Percentiles rank a stretch among this genome's conserved stretches.
Evolutionary conservation across 2,329 filamentous ascomycete genomes (phyloP).

Genomic region (Coccinonectria pachysandricola): DNA sequence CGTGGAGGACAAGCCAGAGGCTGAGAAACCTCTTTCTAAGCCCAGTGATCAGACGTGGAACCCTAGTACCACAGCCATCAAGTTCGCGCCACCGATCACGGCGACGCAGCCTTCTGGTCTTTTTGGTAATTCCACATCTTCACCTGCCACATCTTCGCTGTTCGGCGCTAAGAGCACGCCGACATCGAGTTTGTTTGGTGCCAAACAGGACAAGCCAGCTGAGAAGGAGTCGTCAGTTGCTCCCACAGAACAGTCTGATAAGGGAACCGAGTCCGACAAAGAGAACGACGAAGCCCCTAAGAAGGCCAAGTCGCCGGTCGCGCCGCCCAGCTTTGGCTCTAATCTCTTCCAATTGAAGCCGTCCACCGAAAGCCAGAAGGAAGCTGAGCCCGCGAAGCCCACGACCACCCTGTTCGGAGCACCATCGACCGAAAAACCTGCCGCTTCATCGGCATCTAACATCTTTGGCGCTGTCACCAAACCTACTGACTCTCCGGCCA

Average conservation of each 20-base stretch:
- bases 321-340: conserved; percentile 20
- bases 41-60: conserved; percentile 31
- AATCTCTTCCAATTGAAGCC: conserved; percentile 26
- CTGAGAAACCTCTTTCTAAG: conserved; percentile 19
- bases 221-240: conserved; percentile 18
- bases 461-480: conserved; percentile 30
- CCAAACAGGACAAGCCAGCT: conserved; percentile 18
- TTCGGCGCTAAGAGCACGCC: conserved; percentile 28
- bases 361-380: conserved; percentile 18
- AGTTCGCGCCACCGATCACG: conserved; percentile 33
- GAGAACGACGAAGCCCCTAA: conserved; percentile 31
- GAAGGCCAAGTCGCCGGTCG: conserved; percentile 21
- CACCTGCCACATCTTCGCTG: conserved; percentile 21
- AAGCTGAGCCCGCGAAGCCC: conserved; percentile 17
- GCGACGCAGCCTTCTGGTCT: conserved; percentile 20
- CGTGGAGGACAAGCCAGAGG: conserved; percentile 19
- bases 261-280: conserved; percentile 34
- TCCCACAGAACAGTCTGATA: conserved; percentile 17
- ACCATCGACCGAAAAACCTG: conserved; percentile 13
- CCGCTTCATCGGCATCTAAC: conserved; percentile 14
- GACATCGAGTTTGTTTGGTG: conserved; percentile 26
- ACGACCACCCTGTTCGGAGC: conserved; percentile 16
- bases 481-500: conserved; percentile 17
- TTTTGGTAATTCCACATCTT: conserved; percentile 22
- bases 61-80: conserved; percentile 42